Evolutionary conservation across 148 eudicot species (phyloP).

Genomic region (Spergularia marina): DNA sequence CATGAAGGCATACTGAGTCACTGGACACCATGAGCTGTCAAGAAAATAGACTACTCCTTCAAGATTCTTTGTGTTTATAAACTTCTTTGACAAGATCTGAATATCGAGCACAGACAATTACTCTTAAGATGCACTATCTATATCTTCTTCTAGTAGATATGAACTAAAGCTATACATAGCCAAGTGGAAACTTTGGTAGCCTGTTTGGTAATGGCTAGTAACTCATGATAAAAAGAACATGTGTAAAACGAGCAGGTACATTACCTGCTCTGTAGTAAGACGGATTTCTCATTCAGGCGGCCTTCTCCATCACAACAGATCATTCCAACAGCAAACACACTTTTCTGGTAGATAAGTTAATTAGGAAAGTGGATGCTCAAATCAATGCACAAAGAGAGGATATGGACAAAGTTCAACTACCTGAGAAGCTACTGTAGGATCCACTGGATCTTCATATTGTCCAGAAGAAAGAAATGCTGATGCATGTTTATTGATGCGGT

Average conservation of each 20-base stretch:
- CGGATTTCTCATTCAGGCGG: conserved; percentile 84
- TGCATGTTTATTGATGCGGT: conserved; percentile 51
- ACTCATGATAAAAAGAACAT: background rate
- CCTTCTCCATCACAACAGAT: conserved; percentile 97
- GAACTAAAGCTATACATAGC: background rate
- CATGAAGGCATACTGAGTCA: background rate
- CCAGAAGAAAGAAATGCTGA: conserved; percentile 63
- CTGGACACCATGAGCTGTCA: background rate
- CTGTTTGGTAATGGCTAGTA: background rate
- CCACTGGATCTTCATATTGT: conserved; percentile 64
- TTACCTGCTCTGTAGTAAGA: conserved; percentile 95
- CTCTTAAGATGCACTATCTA: background rate
- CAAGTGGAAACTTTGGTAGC: background rate
- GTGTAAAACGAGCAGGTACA: background rate
- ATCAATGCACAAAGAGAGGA: background rate
- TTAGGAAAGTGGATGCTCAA: conserved; percentile 6
- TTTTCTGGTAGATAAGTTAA: conserved; percentile 51
- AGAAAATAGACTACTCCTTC: background rate
- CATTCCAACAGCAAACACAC: conserved; percentile 85
- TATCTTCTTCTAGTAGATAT: background rate
- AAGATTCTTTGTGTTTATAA: background rate
- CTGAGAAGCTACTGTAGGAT: conserved; percentile 51
- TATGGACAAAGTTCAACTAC: background rate
- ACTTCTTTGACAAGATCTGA: background rate
- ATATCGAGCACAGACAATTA: background rate